Percentiles rank a stretch among this genome's conserved stretches.
phyloP scores from a whole-genome alignment of 2,329 filamentous ascomycete genomes.

The Xylogone sp. region DNA sequence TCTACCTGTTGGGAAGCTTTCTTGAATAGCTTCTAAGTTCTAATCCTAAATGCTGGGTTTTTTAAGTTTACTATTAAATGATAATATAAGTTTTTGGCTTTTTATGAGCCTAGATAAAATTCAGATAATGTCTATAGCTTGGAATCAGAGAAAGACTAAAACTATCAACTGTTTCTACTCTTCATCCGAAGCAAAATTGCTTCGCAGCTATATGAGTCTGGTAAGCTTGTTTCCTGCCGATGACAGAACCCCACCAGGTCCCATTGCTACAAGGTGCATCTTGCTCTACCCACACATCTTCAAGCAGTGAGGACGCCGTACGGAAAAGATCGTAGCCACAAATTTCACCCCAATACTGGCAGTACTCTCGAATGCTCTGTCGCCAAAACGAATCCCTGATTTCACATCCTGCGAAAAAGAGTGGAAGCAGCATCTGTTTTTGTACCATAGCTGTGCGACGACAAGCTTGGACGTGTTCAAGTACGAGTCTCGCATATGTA shows the following conservation, averaged over 20 bases:
- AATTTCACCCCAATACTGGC: background rate
- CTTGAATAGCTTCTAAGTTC: too few species aligned
- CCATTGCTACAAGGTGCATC: background rate
- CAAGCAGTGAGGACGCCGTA: background rate
- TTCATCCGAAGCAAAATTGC: too few species aligned
- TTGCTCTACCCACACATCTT: background rate
- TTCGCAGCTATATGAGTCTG: too few species aligned
- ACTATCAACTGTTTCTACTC: too few species aligned
- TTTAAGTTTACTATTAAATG: too few species aligned
- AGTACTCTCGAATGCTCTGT: background rate
- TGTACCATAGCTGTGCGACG: conserved; percentile 24
- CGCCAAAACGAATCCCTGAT: conserved; percentile 3
- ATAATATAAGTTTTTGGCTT: too few species aligned
- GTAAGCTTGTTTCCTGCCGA: too few species aligned
- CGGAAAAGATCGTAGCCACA: background rate
- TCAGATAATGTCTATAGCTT: too few species aligned
- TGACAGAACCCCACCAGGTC: background rate
- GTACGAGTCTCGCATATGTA: conserved; percentile 16
- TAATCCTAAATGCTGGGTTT: too few species aligned
- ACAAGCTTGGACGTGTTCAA: conserved; percentile 26
- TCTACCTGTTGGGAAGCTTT: too few species aligned
- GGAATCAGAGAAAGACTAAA: too few species aligned
- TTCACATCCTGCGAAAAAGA: conserved; percentile 31
- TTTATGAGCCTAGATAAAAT: too few species aligned
- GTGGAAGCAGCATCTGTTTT: conserved; percentile 33